Evolutionary conservation across 148 eudicot genomes (phyloP).

Genomic region (Camellia sinensis): DNA sequence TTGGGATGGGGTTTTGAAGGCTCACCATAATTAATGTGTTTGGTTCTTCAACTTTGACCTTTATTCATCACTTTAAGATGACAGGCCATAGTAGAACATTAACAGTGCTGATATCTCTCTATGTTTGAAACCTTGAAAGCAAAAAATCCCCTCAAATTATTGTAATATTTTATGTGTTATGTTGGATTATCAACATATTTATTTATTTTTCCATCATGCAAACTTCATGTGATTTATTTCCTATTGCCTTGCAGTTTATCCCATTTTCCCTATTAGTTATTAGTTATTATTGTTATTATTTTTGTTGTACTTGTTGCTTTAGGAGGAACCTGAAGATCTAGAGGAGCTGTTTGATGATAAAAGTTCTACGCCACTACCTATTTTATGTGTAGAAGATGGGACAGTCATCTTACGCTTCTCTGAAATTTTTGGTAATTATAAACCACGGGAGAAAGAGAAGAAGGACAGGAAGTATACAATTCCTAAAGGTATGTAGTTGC

Average conservation of each 20-base stretch:
- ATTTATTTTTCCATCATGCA: background rate
- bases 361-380: constrained; percentile 52
- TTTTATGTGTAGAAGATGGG: constrained; percentile 81
- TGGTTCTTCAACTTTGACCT: too few species aligned
- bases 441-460: constrained; percentile 60
- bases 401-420: constrained; percentile 74
- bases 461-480: constrained; percentile 55
- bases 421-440: constrained; percentile 86
- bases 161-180: background rate
- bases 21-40: too few species aligned
- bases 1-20: background rate
- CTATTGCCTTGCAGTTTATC: constrained; percentile 1
- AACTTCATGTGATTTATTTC: background rate
- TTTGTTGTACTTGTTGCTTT: constrained; percentile 12
- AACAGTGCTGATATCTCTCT: background rate
- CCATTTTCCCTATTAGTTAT: constrained; percentile 1
- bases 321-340: constrained; percentile 49
- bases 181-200: background rate
- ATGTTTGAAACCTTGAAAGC: background rate
- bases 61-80: background rate
- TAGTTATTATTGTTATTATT: background rate
- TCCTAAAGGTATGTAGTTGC: constrained; percentile 53
- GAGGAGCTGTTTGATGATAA: constrained; percentile 37
- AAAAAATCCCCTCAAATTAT: background rate
- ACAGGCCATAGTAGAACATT: background rate